Evolutionary conservation across 345 rosid species (phyloP).

Genomic region (Anastatica hierochuntica): DNA sequence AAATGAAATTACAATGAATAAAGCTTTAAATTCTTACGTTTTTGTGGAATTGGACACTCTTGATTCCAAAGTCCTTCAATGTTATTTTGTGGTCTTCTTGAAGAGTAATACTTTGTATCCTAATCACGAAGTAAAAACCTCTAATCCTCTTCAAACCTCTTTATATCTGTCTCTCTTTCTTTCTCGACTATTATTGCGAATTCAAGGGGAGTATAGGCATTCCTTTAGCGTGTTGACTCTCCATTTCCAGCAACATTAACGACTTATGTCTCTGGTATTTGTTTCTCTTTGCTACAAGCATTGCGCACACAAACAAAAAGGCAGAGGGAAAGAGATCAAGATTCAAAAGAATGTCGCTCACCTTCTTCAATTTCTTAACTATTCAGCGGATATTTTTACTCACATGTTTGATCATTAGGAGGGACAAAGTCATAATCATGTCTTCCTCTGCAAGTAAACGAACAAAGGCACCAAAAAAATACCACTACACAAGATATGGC

Average conservation of each 20-base stretch:
- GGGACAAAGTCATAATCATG: conserved; percentile 89
- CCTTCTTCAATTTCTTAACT: neutral
- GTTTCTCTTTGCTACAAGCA: conserved; percentile 85
- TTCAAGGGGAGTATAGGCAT: conserved; percentile 58
- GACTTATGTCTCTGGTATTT: conserved; percentile 90
- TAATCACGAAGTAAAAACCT: conserved; percentile 20
- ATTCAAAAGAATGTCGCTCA: neutral
- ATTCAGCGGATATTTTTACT: conserved; percentile 28
- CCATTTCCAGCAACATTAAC: conserved; percentile 86
- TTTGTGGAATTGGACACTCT: too few species aligned
- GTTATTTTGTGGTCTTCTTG: conserved; percentile 16
- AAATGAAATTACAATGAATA: too few species aligned
- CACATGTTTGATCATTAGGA: conserved; percentile 73
- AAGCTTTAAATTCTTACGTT: too few species aligned
- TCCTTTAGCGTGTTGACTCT: conserved; percentile 90
- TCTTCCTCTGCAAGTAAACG: conserved; percentile 45
- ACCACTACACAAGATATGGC: conserved; percentile 45
- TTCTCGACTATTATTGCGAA: conserved; percentile 38
- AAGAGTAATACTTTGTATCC: conserved; percentile 18
- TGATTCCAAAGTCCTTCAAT: too few species aligned
- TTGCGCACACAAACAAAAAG: conserved; percentile 33
- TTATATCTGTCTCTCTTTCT: too few species aligned
- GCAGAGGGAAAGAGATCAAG: neutral
- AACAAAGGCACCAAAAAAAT: conserved; percentile 34
- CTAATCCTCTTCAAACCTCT: conserved; percentile 20